phyloP scores from a whole-genome alignment of 164 flowering plant species.

The Kingdonia uniflora region DNA sequence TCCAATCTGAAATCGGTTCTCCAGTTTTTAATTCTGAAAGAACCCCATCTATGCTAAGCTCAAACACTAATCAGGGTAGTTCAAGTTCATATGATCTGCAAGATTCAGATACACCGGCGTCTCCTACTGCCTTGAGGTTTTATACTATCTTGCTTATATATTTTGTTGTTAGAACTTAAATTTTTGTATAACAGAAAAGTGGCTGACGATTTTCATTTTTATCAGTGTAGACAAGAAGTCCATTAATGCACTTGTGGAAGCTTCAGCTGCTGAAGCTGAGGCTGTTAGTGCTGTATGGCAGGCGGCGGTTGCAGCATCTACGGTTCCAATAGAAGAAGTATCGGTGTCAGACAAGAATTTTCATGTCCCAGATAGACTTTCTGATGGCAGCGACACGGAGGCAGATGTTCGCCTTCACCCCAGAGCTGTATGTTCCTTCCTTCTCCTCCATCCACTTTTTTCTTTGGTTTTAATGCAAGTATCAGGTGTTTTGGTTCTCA shows the following conservation, averaged over 20 bases:
- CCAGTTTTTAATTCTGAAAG: conserved; percentile 48
- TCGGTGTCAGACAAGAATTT: conserved; percentile 51
- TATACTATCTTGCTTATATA: conserved; percentile 1
- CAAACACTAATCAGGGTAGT: conserved; percentile 30
- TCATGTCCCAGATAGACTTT: conserved; percentile 42
- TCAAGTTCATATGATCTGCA: conserved; percentile 15
- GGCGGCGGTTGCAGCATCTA: conserved; percentile 70
- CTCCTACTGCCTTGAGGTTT: conserved; percentile 42
- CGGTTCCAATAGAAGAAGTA: conserved; percentile 36
- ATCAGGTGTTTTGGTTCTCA: background rate
- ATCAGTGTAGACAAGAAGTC: conserved; percentile 61
- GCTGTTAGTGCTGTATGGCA: conserved; percentile 88
- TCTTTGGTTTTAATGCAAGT: background rate
- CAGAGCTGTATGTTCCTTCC: conserved; percentile 73
- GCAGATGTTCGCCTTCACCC: conserved; percentile 93
- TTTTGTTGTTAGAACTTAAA: background rate
- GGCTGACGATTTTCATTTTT: conserved; percentile 2
- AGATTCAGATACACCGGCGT: conserved; percentile 26
- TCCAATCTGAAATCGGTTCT: conserved; percentile 49
- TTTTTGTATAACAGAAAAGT: background rate
- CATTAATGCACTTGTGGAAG: conserved; percentile 73
- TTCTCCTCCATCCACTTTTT: background rate
- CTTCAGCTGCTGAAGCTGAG: conserved; percentile 97
- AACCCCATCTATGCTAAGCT: conserved; percentile 26
- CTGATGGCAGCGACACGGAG: conserved; percentile 73